Evolutionary conservation across 176 grass and related monocot genomes (phyloP).

Genomic region (Calamus simplicifolius): DNA sequence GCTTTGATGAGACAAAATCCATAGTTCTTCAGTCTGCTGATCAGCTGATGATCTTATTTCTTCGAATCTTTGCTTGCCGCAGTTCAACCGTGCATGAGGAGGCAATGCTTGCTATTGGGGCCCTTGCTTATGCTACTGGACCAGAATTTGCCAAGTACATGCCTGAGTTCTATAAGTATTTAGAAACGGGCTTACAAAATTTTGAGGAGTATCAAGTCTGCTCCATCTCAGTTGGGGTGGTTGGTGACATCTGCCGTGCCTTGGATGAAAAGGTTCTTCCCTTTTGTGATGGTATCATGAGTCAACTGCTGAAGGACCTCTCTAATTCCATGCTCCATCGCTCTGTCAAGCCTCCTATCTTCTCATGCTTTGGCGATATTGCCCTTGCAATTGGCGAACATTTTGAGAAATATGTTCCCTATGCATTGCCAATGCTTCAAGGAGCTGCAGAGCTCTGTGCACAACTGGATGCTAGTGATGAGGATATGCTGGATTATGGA

Average conservation of each 20-base stretch:
- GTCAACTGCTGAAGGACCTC: constrained; percentile 71
- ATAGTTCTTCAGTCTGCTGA: constrained; percentile 63
- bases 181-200: constrained; percentile 79
- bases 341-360: constrained; percentile 75
- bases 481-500: constrained; percentile 76
- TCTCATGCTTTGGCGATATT: constrained; percentile 82
- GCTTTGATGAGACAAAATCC: constrained; percentile 45
- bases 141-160: constrained; percentile 82
- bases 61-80: constrained; percentile 68
- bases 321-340: constrained; percentile 68
- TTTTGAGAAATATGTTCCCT: constrained; percentile 84
- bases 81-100: constrained; percentile 85
- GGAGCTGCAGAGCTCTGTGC: constrained; percentile 57
- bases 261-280: constrained; percentile 80
- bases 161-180: constrained; percentile 66
- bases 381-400: constrained; percentile 86
- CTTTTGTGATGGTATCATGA: constrained; percentile 87
- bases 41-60: constrained; percentile 79
- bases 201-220: constrained; percentile 91
- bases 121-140: constrained; percentile 83
- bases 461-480: constrained; percentile 56
- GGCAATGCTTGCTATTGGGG: constrained; percentile 87
- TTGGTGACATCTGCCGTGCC: constrained; percentile 81
- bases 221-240: constrained; percentile 75
- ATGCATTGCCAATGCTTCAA: constrained; percentile 78